Evolutionary conservation across 345 rosid species (phyloP), one percentile per base, ranked within the genome.

Genomic region (Physaria fendleri): DNA sequence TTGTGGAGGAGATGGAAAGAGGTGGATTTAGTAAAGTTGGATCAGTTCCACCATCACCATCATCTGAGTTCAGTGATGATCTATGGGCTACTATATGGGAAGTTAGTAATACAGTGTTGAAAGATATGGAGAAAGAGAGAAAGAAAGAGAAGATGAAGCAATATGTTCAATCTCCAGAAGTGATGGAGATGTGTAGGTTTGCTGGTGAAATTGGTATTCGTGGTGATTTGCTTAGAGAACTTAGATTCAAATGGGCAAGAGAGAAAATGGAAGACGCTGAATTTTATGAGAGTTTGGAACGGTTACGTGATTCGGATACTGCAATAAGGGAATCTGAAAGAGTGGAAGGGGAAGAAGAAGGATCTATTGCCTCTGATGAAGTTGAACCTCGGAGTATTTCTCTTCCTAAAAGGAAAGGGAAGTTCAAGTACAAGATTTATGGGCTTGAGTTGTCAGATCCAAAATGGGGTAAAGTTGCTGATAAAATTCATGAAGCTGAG

Each of bases 261-360:
- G 97, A 94, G 66, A 78, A 84, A 55, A 83, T 90, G 95, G 99
- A 90, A 54, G 92, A 93, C 65, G 68, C 71, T 12, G 97, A 87
- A 20, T 93, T 87, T 68, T 79, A 82, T 29, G 77, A 68, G 74
- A 51, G 71, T 50, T 77, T 87, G 58, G 82, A 79, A 39, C 68
- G 38, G 28, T 59, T 72, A 30, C 80, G 79, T 39, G 76, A 78
- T 62, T 77, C 52, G 52, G 83, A 65, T 4, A 56, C 15, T 57
- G 50, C 71, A 0, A 29, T 74, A 23, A 78, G 40, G 42, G 73
- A 54, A 57, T 43, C 60, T 6, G 74, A 71, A 60, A 65, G 39
- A n/a, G 62, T 54, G 34, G 56, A 18, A 53, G 17, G 39, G 38
- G 75, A 56, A 44, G 76, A 53, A 59, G 68, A 65, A 38, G 35